Conservation (phyloP, 805 yeast genomes). For the Metschnikowia matae region DNA sequence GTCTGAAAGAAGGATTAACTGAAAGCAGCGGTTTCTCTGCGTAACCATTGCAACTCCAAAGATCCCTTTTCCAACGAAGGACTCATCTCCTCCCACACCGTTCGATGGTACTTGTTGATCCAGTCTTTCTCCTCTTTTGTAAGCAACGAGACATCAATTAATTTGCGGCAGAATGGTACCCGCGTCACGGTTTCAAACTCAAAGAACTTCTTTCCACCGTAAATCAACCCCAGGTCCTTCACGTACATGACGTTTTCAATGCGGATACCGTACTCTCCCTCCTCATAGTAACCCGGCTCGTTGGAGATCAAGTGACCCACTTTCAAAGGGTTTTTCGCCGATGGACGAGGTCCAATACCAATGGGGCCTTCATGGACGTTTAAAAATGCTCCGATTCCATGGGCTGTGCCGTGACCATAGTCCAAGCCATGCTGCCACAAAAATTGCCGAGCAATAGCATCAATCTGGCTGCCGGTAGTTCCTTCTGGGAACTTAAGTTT, state of each 20-base stretch:
- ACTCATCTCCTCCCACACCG: conserved; percentile 49
- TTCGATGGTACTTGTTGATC: conserved; percentile 64
- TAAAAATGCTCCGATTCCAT: conserved; percentile 59
- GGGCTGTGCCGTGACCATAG: conserved; percentile 63
- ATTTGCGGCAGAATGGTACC: conserved; percentile 76
- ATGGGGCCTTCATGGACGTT: conserved; percentile 64
- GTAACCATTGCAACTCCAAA: conserved; percentile 46
- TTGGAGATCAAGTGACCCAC: conserved; percentile 55
- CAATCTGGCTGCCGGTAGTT: conserved; percentile 52
- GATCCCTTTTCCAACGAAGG: conserved; percentile 35
- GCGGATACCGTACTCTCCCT: conserved; percentile 57
- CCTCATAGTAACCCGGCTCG: conserved; percentile 63
- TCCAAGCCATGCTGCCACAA: conserved; percentile 56
- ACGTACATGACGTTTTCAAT: conserved; percentile 49
- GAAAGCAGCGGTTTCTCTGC: conserved; percentile 40
- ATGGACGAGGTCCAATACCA: conserved; percentile 56
- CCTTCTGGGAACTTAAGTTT: conserved; percentile 50
- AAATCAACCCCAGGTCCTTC: conserved; percentile 36
- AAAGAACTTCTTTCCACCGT: conserved; percentile 54
- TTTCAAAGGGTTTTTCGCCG: conserved; percentile 40
- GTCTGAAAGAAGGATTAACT: not conserved
- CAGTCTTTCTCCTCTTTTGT: conserved; percentile 58
- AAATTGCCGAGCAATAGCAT: conserved; percentile 54
- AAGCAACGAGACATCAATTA: conserved; percentile 61
- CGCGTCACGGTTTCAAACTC: conserved; percentile 80